phyloP scores from a whole-genome alignment of 139 green algal species.

The Chlamydomonas schloesseri region DNA sequence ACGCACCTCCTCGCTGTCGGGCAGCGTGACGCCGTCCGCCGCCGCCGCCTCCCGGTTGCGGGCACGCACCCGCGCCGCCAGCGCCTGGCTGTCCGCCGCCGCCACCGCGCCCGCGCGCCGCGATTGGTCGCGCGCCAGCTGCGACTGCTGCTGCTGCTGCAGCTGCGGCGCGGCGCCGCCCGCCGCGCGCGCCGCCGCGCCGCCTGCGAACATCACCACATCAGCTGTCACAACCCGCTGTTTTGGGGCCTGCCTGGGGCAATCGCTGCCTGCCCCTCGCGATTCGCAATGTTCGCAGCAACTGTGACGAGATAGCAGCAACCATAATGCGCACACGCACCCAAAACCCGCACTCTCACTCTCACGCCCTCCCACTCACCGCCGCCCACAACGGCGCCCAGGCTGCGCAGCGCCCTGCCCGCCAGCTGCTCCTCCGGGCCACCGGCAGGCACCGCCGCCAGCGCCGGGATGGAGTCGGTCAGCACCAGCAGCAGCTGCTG shows the following conservation, averaged over 20 bases:
- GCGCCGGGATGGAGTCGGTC: constrained; percentile 19
- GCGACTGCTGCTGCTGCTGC: too few species aligned
- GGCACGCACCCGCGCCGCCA: constrained; percentile 1
- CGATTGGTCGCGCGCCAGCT: constrained; percentile 1
- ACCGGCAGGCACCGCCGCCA: not conserved
- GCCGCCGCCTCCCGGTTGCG: not conserved
- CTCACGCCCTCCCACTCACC: not conserved
- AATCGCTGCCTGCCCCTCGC: too few species aligned
- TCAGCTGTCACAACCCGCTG: too few species aligned
- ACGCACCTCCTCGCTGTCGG: not conserved
- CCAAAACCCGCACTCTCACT: too few species aligned
- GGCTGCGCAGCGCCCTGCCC: constrained; percentile 12
- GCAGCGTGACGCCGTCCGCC: not conserved
- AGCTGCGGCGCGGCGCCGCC: too few species aligned
- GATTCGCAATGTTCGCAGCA: too few species aligned
- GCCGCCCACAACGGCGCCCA: not conserved
- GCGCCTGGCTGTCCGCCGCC: not conserved
- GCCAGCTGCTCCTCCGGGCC: constrained; percentile 7
- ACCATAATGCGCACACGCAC: too few species aligned
- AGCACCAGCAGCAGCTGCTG: constrained; percentile 36
- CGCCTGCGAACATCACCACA: not conserved
- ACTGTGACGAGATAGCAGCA: too few species aligned
- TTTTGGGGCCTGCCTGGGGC: too few species aligned
- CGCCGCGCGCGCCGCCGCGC: too few species aligned
- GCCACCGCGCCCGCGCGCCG: constrained; percentile 13